Percentiles rank a stretch among this genome's conserved stretches.
Evolutionary conservation across 2,329 filamentous ascomycete genomes (phyloP).

Genomic region (Capronia americana): DNA sequence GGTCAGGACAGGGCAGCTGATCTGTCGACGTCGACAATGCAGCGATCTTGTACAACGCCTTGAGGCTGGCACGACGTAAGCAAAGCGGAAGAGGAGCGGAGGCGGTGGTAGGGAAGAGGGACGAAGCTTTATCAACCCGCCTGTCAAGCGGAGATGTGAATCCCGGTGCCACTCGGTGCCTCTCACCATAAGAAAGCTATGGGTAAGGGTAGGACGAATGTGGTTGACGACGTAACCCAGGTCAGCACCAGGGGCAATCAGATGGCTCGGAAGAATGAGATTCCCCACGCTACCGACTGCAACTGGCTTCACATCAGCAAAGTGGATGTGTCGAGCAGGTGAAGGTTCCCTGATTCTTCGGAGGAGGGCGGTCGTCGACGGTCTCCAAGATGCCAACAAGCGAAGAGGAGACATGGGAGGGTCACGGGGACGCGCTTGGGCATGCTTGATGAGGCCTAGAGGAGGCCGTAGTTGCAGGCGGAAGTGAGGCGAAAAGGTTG

Average conservation of each 20-base stretch:
- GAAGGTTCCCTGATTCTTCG: constrained; percentile 5
- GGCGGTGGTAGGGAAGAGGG: constrained; percentile 5
- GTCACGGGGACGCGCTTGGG: constrained; percentile 19
- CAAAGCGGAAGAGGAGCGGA: constrained; percentile 16
- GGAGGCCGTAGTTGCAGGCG: background rate
- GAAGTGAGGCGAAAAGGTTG: constrained; percentile 26
- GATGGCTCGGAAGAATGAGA: constrained; percentile 12
- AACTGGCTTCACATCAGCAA: constrained; percentile 23
- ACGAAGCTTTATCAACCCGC: constrained; percentile 26
- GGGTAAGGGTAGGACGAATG: constrained; percentile 25
- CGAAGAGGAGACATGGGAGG: background rate
- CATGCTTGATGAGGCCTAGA: constrained; percentile 27
- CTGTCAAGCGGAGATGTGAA: constrained; percentile 11
- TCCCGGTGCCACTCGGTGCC: constrained; percentile 17
- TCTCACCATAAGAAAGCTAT: constrained; percentile 10
- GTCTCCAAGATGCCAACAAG: constrained; percentile 2
- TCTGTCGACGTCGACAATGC: constrained; percentile 15
- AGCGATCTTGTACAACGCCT: constrained; percentile 21
- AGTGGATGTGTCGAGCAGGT: constrained; percentile 11
- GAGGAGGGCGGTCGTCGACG: constrained; percentile 5
- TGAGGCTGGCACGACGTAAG: constrained; percentile 8
- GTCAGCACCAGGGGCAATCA: constrained; percentile 19
- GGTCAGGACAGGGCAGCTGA: constrained; percentile 18
- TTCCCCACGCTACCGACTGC: constrained; percentile 32
- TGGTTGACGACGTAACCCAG: constrained; percentile 12